Evolutionary conservation across 306 rosid genomes (phyloP), one percentile per base, ranked within the genome.

Genomic region (Begonia masoniana): DNA sequence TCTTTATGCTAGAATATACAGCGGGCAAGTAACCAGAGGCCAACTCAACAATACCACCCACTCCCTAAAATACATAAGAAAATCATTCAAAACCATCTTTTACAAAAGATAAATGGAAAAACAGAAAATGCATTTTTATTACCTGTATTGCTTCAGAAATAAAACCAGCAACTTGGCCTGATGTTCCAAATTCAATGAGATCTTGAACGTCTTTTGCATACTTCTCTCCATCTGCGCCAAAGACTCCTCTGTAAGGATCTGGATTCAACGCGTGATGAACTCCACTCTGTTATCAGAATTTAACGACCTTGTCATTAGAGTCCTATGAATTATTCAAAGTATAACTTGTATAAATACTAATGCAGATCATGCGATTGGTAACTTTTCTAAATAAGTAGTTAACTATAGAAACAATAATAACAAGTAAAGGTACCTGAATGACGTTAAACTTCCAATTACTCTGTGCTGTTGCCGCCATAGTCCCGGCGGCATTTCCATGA

Each of bases 391-490:
- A 13, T 13, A 48, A 48, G 52, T 48, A 48, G 52, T 7, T 7
- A 12, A 43, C 14, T 48, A 48, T 3, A 14, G 7, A 50, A 6
- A 3, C n/a, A 42, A n/a, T 12, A 13, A 21, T 21, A 21, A 21
- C 43, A n/a, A 26, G 26, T 15, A 42, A 12, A 11, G 10, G 41
- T 73, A 85, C 99, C 88, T 91, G 99, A 5, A 73, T 62, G 19
- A 86, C 65, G 53, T 86, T 91, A 57, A 61, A 81, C 71, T 91
- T 91, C 99, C 99, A 91, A 42, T 65, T 63, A 64, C 81, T 74
- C 65, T 83, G 96, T 14, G 94, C 99, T 9, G 99, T 91, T 68
- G 94, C 76, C 9, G 76, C 94, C 99, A 91, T 91, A 0, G 96
- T 91, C 9, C 68, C 96, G 35, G 81, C 64, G 1, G 79, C 99